phyloP scores from a whole-genome alignment of 352 stramenopile species.

The Phytophthora quininea region DNA sequence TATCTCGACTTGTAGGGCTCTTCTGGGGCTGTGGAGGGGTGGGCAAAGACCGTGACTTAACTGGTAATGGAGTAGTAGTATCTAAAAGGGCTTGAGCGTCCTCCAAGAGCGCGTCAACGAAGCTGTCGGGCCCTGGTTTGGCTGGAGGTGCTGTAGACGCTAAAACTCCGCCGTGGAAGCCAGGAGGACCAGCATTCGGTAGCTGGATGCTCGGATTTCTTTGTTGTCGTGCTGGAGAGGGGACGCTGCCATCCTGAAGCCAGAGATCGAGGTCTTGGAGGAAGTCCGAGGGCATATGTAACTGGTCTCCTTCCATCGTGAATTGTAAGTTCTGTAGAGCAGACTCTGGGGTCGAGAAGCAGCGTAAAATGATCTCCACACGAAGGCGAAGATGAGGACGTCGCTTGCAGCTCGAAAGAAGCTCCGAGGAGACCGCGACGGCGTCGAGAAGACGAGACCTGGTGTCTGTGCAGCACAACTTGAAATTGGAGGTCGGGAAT shows the following conservation, averaged over 20 bases:
- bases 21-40: conserved; percentile 1
- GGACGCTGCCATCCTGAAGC: conserved; percentile 15
- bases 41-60: neutral
- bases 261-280: conserved; percentile 39
- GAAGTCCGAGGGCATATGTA: conserved; percentile 29
- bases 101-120: conserved; percentile 16
- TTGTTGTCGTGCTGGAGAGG: conserved; percentile 1
- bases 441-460: too few relatives aligned
- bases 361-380: conserved; percentile 6
- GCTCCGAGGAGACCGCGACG: too few relatives aligned
- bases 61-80: neutral
- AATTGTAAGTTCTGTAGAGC: neutral
- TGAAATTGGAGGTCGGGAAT: too few relatives aligned
- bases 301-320: conserved; percentile 25
- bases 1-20: conserved; percentile 3
- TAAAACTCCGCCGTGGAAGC: conserved; percentile 17
- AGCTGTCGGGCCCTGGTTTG: conserved; percentile 5
- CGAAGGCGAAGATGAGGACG: conserved; percentile 2
- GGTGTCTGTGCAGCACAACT: too few relatives aligned
- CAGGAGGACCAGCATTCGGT: conserved; percentile 5
- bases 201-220: neutral
- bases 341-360: too few relatives aligned
- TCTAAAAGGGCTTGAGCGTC: conserved; percentile 4
- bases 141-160: conserved; percentile 12
- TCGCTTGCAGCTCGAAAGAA: too few relatives aligned